phyloP scores from a whole-genome alignment of 306 rosid genomes.

The Sphenostylis stenocarpa region DNA sequence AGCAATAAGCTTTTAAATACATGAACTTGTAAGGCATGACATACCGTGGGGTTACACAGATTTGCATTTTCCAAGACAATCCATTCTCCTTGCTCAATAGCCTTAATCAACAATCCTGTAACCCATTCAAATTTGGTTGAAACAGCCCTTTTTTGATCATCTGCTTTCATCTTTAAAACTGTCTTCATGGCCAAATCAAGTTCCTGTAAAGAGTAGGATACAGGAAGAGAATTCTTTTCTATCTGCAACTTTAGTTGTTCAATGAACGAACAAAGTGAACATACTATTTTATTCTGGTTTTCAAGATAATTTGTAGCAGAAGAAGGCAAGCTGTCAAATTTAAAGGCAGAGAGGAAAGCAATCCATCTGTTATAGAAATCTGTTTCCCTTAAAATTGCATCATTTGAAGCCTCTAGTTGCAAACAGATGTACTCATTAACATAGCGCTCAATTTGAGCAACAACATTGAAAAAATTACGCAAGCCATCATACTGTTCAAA shows the following conservation, averaged over 20 bases:
- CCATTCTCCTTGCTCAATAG: conserved; percentile 95
- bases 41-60: conserved; percentile 90
- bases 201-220: conserved; percentile 48
- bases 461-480: conserved; percentile 57
- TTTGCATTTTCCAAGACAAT: conserved; percentile 91
- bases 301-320: conserved; percentile 41
- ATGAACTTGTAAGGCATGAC: conserved; percentile 23
- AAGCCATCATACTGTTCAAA: conserved; percentile 87
- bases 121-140: conserved; percentile 94
- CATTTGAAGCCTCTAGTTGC: conserved; percentile 45
- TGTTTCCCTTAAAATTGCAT: conserved; percentile 35
- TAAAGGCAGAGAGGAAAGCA: conserved; percentile 42
- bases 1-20: not conserved
- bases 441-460: conserved; percentile 56
- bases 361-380: conserved; percentile 59
- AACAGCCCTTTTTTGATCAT: conserved; percentile 44
- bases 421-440: conserved; percentile 58
- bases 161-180: conserved; percentile 62
- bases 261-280: conserved; percentile 57
- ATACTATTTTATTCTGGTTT: conserved; percentile 47
- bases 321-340: conserved; percentile 42
- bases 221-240: conserved; percentile 31
- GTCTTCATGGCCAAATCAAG: conserved; percentile 57
- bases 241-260: conserved; percentile 49
- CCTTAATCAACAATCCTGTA: conserved; percentile 69